phyloP scores from a whole-genome alignment of 1,139 yeast species.

The Diutina siamensis region DNA sequence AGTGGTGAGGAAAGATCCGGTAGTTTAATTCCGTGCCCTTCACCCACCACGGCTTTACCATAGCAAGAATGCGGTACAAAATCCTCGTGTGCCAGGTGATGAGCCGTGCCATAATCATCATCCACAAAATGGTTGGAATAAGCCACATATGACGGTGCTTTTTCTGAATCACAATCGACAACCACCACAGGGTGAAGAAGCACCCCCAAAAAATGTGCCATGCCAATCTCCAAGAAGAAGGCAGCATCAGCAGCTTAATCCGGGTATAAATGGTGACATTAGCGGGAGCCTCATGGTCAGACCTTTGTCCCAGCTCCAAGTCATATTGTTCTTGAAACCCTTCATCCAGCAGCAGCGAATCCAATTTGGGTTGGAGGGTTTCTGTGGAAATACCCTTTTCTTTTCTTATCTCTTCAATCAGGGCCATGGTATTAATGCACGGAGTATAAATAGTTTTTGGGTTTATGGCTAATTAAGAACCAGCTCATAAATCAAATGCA shows the following conservation, averaged over 20 bases:
- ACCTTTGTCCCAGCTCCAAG: conserved; percentile 1
- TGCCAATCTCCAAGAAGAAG: not conserved
- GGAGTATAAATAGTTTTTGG: conserved; percentile 1
- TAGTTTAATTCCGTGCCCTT: conserved; percentile 28
- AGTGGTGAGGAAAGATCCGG: conserved; percentile 21
- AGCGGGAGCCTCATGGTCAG: not conserved
- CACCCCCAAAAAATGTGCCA: conserved; percentile 14
- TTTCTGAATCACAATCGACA: conserved; percentile 43
- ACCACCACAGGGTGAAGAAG: conserved; percentile 61
- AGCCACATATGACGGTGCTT: conserved; percentile 48
- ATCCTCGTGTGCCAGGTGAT: conserved; percentile 43
- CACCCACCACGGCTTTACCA: conserved; percentile 24
- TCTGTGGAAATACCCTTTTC: not conserved
- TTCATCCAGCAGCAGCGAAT: not conserved
- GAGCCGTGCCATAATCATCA: conserved; percentile 41
- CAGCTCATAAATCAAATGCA: not conserved
- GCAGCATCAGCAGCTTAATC: not conserved
- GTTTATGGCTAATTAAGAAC: not conserved
- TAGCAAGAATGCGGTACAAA: conserved; percentile 13
- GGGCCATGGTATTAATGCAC: not conserved
- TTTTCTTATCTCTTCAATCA: not conserved
- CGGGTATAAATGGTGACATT: not conserved
- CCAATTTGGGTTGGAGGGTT: not conserved
- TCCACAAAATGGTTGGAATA: conserved; percentile 50
- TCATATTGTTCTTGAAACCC: not conserved